Evolutionary conservation across 495 filamentous ascomycete species (phyloP).

Genomic region (Hamigera avellanea): DNA sequence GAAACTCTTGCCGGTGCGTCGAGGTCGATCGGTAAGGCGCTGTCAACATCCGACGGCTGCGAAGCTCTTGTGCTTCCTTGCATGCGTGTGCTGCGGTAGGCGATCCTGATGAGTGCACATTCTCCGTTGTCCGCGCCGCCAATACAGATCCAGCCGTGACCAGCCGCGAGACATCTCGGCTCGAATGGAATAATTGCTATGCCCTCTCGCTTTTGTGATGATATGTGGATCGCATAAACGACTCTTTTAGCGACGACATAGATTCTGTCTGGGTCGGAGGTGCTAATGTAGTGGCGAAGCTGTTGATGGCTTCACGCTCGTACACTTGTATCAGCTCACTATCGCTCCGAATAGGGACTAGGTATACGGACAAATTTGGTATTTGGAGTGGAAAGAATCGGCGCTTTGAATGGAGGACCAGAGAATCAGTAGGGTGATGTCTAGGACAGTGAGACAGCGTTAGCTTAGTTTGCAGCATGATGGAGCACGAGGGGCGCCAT

Average conservation of each 20-base stretch:
- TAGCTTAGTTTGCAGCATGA: conserved; percentile 5
- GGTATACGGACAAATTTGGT: conserved; percentile 51
- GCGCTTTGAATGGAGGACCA: conserved; percentile 52
- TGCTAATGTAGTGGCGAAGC: conserved; percentile 81
- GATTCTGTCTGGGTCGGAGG: conserved; percentile 59
- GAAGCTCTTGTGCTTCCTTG: conserved; percentile 20
- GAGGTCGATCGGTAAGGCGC: conserved; percentile 46
- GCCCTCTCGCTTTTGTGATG: conserved; percentile 58
- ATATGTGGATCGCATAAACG: conserved; percentile 61
- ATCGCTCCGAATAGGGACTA: not conserved
- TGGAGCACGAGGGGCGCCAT: conserved; percentile 1
- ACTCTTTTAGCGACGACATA: conserved; percentile 71
- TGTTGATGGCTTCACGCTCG: conserved; percentile 64
- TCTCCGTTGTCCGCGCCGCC: conserved; percentile 74
- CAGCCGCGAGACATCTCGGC: conserved; percentile 73
- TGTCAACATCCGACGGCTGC: conserved; percentile 44
- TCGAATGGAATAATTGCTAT: conserved; percentile 71
- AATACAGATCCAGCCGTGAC: conserved; percentile 78
- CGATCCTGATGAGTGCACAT: conserved; percentile 65
- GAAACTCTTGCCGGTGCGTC: conserved; percentile 24
- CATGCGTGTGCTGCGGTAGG: conserved; percentile 20
- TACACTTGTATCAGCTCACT: not conserved
- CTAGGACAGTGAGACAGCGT: conserved; percentile 21
- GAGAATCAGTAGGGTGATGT: conserved; percentile 44
- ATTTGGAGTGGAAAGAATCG: conserved; percentile 68